Evolutionary conservation across 441 rosid species (phyloP), one percentile per base, ranked within the genome.

Genomic region (Syzygium syzygioides): DNA sequence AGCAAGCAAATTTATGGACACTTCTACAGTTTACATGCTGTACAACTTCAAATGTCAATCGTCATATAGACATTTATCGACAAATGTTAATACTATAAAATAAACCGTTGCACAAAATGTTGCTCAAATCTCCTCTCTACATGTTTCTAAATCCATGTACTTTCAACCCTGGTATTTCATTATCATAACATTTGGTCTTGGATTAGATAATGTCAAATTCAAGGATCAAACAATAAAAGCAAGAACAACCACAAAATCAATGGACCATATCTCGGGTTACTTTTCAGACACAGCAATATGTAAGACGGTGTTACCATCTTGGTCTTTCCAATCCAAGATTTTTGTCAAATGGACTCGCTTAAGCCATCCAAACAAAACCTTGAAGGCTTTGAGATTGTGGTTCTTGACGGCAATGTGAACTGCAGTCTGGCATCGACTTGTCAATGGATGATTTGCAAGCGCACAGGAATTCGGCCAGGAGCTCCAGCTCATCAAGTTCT

Each of bases 281-380:
- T 57, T 0, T 57, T 14, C 62, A 11, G 62, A 57, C 11, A 25
- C 14, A 57, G 14, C n/a, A 25, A 57, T 57, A 28, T 57, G 62
- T n/a, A 57, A 23, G 13, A 57, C 14, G 3, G n/a, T 57, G 13
- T 25, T 57, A 57, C 5, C 62, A 57, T 57, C n/a, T 57, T 57
- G 14, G n/a, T 57, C n/a, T 2, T 57, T 25, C 62, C 62, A 57
- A 4, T 25, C 2, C 3, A 57, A 25, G 26, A 57, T 1, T 25
- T 57, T 3, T 57, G 3, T 57, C 62, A 25, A 0, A 10, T 57
- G 0, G 6, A 57, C n/a, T 57, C 62, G n/a, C n/a, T n/a, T n/a
- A n/a, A n/a, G n/a, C n/a, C n/a, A n/a, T n/a, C n/a, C n/a, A n/a
- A n/a, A n/a, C n/a, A n/a, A n/a, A n/a, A n/a, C n/a, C n/a, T n/a